Evolutionary conservation across 225 moss, liverwort and hornwort genomes (phyloP).

Genomic region (Anthoceros angustus): DNA sequence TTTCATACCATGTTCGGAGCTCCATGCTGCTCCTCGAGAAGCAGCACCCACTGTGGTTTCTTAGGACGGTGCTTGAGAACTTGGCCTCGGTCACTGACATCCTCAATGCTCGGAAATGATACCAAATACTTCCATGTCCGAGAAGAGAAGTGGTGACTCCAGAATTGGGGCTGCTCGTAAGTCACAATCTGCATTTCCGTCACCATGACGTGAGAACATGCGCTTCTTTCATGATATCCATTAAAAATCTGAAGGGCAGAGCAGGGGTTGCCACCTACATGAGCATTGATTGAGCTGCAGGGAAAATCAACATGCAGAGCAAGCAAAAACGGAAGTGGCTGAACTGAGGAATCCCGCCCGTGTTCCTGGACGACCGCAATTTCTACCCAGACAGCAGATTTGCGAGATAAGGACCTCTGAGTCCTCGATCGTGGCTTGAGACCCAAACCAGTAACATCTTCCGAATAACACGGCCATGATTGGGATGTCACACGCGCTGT

Average conservation of each 20-base stretch:
- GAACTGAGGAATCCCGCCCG: background rate
- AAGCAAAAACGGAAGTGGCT: background rate
- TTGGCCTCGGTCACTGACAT: slow-evolving; percentile 5
- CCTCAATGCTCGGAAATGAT: slow-evolving; percentile 18
- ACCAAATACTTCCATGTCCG: slow-evolving; percentile 26
- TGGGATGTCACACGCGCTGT: no score
- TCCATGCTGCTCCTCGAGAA: background rate
- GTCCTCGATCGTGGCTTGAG: no score
- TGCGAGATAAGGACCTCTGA: no score
- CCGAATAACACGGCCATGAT: no score
- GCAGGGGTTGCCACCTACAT: slow-evolving; percentile 5
- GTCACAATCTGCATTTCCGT: slow-evolving; percentile 48
- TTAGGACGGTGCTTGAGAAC: slow-evolving; percentile 14
- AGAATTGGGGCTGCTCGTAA: slow-evolving; percentile 64
- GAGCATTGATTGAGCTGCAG: background rate
- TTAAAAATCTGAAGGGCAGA: slow-evolving; percentile 24
- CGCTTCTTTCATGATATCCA: slow-evolving; percentile 19
- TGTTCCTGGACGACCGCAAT: background rate
- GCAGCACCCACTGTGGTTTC: background rate
- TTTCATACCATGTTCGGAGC: background rate
- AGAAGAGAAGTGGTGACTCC: slow-evolving; percentile 70
- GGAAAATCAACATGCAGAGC: background rate
- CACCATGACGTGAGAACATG: slow-evolving; percentile 39
- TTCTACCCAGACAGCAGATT: no score
- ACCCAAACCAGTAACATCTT: no score